Conservation (phyloP, 2,329 filamentous ascomycete genomes). For the Fusarium chaquense region DNA sequence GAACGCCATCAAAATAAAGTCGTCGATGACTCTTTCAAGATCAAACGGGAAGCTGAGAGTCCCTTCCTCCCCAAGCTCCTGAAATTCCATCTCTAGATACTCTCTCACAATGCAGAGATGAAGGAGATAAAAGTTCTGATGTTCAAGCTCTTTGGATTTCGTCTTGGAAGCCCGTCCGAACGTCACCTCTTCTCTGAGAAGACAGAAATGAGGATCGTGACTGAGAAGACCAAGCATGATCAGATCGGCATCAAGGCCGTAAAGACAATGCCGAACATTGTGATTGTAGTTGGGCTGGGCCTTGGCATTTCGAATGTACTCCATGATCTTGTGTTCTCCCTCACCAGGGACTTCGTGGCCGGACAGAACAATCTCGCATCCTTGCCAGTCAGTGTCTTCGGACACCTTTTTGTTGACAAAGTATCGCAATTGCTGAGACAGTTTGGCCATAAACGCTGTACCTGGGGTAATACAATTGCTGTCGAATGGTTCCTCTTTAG, state of each 20-base stretch:
- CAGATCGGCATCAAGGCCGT: conserved; percentile 95
- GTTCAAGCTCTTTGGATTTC: conserved; percentile 96
- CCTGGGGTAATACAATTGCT: conserved; percentile 99
- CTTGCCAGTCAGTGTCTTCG: conserved; percentile 97
- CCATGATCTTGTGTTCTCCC: conserved; percentile 99
- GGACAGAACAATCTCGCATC: conserved; percentile 93
- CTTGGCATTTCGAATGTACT: conserved; percentile 98
- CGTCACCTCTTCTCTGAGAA: conserved; percentile 96
- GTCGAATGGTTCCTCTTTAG: conserved; percentile 95
- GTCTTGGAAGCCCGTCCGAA: conserved; percentile 89
- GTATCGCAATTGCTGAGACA: conserved; percentile 94
- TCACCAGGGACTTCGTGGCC: conserved; percentile 98
- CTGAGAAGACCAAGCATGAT: conserved; percentile 99
- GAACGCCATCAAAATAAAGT: conserved; percentile 99
- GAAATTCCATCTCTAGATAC: conserved; percentile 96
- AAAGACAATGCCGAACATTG: conserved; percentile 95
- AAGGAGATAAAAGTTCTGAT: conserved; percentile 98
- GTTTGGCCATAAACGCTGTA: conserved; percentile 97
- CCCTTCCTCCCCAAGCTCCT: conserved; percentile 83
- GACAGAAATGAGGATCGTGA: conserved; percentile 97
- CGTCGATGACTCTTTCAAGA: conserved; percentile 96
- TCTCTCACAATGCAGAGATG: conserved; percentile 98
- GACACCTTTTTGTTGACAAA: conserved; percentile 99
- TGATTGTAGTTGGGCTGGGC: conserved; percentile 92
- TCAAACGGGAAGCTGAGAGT: conserved; percentile 84